These are phyloP conservation scores for Jatropha podagrica DNA, from an alignment of 441 rosid species.

Conservation along the genomic window DNA sequence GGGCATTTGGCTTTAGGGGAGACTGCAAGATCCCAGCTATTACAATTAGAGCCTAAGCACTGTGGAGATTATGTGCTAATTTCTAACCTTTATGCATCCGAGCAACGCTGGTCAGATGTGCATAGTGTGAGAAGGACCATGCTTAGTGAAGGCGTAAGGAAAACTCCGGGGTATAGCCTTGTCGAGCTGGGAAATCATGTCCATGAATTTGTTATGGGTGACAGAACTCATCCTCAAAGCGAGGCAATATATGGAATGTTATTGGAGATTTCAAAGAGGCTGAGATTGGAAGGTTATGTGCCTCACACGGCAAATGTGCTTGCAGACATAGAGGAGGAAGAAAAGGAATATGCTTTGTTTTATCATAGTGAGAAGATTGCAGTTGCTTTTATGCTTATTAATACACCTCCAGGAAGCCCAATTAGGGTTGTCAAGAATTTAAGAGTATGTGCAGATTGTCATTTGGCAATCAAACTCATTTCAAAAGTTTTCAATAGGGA, in stretches of 20 bases:
- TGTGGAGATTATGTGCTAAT: constrained; percentile 76
- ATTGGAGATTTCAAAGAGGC: constrained; percentile 47
- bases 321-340: constrained; percentile 77
- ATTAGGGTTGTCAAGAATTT: constrained; percentile 66
- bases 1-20: constrained; percentile 61
- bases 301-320: constrained; percentile 44
- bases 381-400: constrained; percentile 67
- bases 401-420: constrained; percentile 46
- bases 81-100: constrained; percentile 76
- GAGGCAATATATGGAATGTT: constrained; percentile 49
- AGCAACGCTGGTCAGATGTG: constrained; percentile 67
- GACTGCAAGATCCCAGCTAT: constrained; percentile 43
- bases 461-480: constrained; percentile 60
- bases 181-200: constrained; percentile 67
- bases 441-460: constrained; percentile 82
- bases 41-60: constrained; percentile 57
- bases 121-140: constrained; percentile 58
- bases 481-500: constrained; percentile 62
- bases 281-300: constrained; percentile 60
- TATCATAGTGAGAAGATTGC: constrained; percentile 87
- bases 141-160: constrained; percentile 54
- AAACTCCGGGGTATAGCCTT: constrained; percentile 63
- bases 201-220: constrained; percentile 69
- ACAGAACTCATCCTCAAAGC: constrained; percentile 57
- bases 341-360: constrained; percentile 60